Conservation (phyloP, 2,329 filamentous ascomycete species). For the Nothophaeocryptopus gaeumannii region DNA sequence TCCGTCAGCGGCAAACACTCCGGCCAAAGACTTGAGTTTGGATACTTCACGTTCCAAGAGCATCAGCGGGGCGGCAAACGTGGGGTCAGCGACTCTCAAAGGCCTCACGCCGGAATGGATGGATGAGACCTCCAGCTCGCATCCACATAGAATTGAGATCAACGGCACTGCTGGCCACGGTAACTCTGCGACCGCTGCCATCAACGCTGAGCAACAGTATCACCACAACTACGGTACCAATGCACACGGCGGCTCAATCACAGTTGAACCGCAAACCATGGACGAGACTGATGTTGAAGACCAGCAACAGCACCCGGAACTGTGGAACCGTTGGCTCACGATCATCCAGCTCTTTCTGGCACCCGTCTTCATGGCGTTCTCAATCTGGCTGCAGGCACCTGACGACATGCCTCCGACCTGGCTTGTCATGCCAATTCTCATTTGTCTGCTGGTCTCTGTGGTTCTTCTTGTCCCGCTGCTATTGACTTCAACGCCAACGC, state of each 20-base stretch:
- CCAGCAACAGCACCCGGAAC: conserved; percentile 16
- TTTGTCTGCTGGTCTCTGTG: conserved; percentile 55
- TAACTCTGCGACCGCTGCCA: conserved; percentile 35
- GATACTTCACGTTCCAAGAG: conserved; percentile 19
- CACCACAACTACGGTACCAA: conserved; percentile 25
- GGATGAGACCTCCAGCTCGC: conserved; percentile 15
- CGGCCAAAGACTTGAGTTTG: conserved; percentile 16
- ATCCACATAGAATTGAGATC: conserved; percentile 17
- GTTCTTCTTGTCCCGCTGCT: conserved; percentile 65
- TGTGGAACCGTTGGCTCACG: conserved; percentile 91
- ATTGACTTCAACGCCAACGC: conserved; percentile 63
- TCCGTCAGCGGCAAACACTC: conserved; percentile 3
- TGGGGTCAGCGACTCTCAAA: conserved; percentile 14
- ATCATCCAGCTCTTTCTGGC: conserved; percentile 81
- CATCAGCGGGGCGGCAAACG: conserved; percentile 11
- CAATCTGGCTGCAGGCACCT: conserved; percentile 51
- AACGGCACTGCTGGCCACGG: conserved; percentile 31
- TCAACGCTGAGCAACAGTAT: conserved; percentile 26
- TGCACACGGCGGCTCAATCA: conserved; percentile 4
- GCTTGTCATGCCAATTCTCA: conserved; percentile 53
- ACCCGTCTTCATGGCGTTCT: conserved; percentile 74
- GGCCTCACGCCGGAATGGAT: conserved; percentile 15
- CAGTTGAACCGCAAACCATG: conserved; percentile 14
- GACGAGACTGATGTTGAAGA: conserved; percentile 10
- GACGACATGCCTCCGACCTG: conserved; percentile 54